phyloP scores from a whole-genome alignment of 306 rosid genomes.

The Senna siamea region DNA sequence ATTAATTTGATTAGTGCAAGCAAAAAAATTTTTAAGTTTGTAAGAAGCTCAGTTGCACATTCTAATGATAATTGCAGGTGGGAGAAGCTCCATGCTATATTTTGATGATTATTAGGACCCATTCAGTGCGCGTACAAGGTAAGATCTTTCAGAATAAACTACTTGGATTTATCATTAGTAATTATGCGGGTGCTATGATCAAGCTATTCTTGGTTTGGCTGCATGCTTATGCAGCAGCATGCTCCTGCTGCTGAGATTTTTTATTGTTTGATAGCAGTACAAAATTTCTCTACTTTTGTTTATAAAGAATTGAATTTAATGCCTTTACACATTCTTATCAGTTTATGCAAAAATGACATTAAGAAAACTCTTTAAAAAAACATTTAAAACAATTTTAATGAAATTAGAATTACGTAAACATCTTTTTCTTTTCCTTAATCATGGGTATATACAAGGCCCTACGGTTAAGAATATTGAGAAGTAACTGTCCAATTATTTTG shows the following conservation, averaged over 20 bases:
- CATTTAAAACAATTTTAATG: background rate
- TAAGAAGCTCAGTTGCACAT: constrained; percentile 29
- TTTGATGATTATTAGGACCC: constrained; percentile 32
- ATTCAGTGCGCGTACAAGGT: background rate
- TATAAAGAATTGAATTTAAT: background rate
- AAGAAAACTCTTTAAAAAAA: no score
- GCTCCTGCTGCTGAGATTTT: background rate
- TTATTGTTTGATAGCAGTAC: background rate
- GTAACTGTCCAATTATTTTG: background rate
- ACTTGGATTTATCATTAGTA: constrained; percentile 23
- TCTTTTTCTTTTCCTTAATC: background rate
- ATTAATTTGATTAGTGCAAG: constrained; percentile 20
- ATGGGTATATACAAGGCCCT: background rate
- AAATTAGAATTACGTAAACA: background rate
- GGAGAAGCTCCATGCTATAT: constrained; percentile 29
- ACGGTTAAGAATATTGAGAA: background rate
- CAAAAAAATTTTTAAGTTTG: background rate
- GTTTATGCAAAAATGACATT: background rate
- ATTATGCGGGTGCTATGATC: constrained; percentile 12
- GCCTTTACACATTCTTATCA: background rate
- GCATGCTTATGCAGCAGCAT: constrained; percentile 2
- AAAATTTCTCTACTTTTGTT: background rate
- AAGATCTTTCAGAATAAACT: constrained; percentile 11
- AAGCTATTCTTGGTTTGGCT: constrained; percentile 17
- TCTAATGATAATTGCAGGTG: constrained; percentile 36